Evolutionary conservation across 2,329 filamentous ascomycete species (phyloP).

Genomic region (Venturia oleaginea): DNA sequence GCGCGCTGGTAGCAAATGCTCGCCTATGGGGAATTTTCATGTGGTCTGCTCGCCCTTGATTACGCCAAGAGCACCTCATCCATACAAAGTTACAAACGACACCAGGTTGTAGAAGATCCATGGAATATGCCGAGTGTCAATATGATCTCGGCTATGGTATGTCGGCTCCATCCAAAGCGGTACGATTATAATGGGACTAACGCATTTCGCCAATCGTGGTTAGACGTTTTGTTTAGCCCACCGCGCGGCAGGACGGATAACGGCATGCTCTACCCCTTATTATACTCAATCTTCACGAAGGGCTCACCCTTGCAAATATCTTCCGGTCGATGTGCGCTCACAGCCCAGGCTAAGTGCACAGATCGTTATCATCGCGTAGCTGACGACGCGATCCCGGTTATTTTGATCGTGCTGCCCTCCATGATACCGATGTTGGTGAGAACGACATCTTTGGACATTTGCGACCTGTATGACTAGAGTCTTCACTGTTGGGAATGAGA

Average conservation of each 20-base stretch:
- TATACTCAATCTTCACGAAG: not conserved
- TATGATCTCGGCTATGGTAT: not conserved
- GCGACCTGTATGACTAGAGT: not conserved
- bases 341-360: not conserved
- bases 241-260: not conserved
- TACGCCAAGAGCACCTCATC: not conserved
- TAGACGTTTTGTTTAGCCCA: not conserved
- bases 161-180: not conserved
- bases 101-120: not conserved
- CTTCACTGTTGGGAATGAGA: not conserved
- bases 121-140: not conserved
- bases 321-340: not conserved
- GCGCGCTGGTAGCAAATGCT: too few species aligned
- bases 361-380: not conserved
- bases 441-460: not conserved
- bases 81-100: not conserved
- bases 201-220: not conserved
- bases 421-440: not conserved
- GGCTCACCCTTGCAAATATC: not conserved
- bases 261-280: not conserved
- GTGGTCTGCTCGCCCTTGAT: not conserved
- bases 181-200: not conserved
- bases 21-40: not conserved
- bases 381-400: not conserved
- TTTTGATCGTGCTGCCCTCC: not conserved